Evolutionary conservation across 2,329 filamentous ascomycete genomes (phyloP), one percentile per base, ranked within the genome.

Genomic region (Capronia coronata): DNA sequence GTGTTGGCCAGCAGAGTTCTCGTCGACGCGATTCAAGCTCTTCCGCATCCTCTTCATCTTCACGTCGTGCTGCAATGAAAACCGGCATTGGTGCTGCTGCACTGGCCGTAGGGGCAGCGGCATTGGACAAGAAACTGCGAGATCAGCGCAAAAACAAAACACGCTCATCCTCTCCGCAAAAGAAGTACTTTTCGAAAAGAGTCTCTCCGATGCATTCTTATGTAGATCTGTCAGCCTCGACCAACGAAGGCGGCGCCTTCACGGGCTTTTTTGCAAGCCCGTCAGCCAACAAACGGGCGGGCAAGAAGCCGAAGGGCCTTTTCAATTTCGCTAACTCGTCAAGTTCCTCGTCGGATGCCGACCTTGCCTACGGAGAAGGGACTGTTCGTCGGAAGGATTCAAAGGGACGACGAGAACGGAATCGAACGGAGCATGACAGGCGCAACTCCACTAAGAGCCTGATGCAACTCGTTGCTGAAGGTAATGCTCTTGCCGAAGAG

Each of bases 351-450:
- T 72, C 84, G 47, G 80, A 84, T 64, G 79, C 77, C 16, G 83
- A 87, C 62, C 68, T 86, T 52, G 82, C 82, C 8, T 86, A 85
- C 62, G 82, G 83, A 8, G 74, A 69, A 47, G 82, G 80, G 13
- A 83, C 65, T 29, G 51, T 68, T 2, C 65, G 63, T 29, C 66
- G 65, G 34, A 53, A 61, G 44, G 48, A 49, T 11, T 61, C 59
- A 40, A 73, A 59, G 18, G 62, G 58, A 48, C 49, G 44, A 13
- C 46, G 57, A 44, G 32, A 62, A 52, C 49, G 64, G 48, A 42
- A 16, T 37, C 8, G 43, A 25, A 29, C 29, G 25, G 43, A 37
- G 48, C 59, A 64, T 38, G 59, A 64, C 30, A 50, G 59, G 5
- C 51, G 59, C 27, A 64, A 70, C 41, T 67, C 74, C 6, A 67